A percentile compares a stretch with the other conserved stretches of the same genome.
phyloP scores from a whole-genome alignment of 2,329 filamentous ascomycete species.

The Xylariaceae sp. region DNA sequence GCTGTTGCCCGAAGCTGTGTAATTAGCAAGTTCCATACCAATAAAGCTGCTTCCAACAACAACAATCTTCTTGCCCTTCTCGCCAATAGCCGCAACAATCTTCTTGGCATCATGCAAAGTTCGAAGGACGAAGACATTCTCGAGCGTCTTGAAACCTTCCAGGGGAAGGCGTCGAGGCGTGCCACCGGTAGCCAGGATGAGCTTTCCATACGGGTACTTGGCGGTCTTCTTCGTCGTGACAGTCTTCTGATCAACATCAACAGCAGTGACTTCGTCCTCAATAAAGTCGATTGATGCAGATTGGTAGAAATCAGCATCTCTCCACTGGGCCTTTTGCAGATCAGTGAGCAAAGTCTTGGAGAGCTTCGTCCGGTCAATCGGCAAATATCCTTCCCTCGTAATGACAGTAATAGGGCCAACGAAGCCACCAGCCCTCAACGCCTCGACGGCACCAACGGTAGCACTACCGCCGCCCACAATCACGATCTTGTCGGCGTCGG shows the following conservation, averaged over 20 bases:
- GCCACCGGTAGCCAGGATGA: slow-evolving; percentile 86
- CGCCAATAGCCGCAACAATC: slow-evolving; percentile 74
- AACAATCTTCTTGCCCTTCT: slow-evolving; percentile 85
- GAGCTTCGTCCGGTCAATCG: slow-evolving; percentile 90
- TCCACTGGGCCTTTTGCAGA: slow-evolving; percentile 68
- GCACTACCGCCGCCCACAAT: slow-evolving; percentile 85
- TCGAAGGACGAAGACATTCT: slow-evolving; percentile 82
- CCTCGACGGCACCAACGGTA: slow-evolving; percentile 74
- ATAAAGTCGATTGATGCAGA: slow-evolving; percentile 53
- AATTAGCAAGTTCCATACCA: slow-evolving; percentile 93
- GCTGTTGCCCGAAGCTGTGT: slow-evolving; percentile 70
- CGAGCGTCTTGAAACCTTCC: slow-evolving; percentile 77
- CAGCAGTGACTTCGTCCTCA: slow-evolving; percentile 59
- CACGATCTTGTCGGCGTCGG: slow-evolving; percentile 63
- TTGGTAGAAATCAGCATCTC: slow-evolving; percentile 73
- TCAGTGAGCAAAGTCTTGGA: slow-evolving; percentile 90
- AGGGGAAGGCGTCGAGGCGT: slow-evolving; percentile 70
- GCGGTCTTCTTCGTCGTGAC: slow-evolving; percentile 71
- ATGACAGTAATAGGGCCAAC: slow-evolving; percentile 76
- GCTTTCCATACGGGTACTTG: slow-evolving; percentile 73
- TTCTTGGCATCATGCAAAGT: slow-evolving; percentile 69
- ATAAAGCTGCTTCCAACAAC: slow-evolving; percentile 93
- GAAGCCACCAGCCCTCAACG: slow-evolving; percentile 76
- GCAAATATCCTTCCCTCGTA: slow-evolving; percentile 75
- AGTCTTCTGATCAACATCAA: slow-evolving; percentile 70